Percentiles rank a stretch among this genome's conserved stretches.
phyloP scores from a whole-genome alignment of 83 land plant genomes.

The Picea abies region DNA sequence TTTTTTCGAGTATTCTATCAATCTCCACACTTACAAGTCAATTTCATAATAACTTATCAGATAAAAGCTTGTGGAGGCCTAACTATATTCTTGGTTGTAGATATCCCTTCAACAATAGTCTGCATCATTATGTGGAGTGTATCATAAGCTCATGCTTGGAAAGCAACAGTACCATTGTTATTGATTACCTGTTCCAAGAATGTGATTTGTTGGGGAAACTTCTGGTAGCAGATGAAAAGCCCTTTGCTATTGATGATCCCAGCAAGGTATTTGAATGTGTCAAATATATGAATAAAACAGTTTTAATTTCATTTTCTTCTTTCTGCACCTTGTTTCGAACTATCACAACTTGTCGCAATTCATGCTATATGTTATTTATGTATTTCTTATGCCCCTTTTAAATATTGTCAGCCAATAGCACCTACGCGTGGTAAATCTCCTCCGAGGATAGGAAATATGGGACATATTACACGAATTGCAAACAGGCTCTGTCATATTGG shows the following conservation, averaged over 20 bases:
- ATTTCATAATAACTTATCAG: background rate
- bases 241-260: constrained; percentile 45
- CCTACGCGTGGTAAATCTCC: constrained; percentile 61
- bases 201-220: constrained; percentile 78
- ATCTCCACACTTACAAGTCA: background rate
- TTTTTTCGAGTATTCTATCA: constrained; percentile 77
- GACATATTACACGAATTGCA: constrained; percentile 88
- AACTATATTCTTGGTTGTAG: constrained; percentile 32
- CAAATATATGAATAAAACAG: background rate
- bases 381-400: background rate
- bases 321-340: background rate
- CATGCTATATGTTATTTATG: background rate
- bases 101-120: constrained; percentile 90
- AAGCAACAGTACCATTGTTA: constrained; percentile 53
- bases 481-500: constrained; percentile 79
- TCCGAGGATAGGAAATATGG: constrained; percentile 79
- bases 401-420: constrained; percentile 60
- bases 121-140: constrained; percentile 94
- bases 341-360: constrained; percentile 43
- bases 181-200: constrained; percentile 78
- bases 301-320: background rate
- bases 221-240: constrained; percentile 84
- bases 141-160: constrained; percentile 81
- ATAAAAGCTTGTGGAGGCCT: background rate
- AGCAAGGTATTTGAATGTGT: constrained; percentile 54